phyloP scores from a whole-genome alignment of 202 grass and related monocot species.

The Panicum hallii region DNA sequence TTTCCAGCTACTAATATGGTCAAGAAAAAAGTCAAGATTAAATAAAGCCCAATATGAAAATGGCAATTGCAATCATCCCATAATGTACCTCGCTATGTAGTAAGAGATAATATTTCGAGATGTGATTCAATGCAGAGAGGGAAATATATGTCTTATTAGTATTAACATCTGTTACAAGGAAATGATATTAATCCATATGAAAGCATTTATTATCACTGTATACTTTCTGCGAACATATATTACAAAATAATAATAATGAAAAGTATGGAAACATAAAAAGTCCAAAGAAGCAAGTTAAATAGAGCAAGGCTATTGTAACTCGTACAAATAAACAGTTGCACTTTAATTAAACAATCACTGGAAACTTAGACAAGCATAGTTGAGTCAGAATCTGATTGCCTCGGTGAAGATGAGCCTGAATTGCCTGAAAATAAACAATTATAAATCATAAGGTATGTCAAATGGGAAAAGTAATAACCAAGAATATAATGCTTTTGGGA shows the following conservation, averaged over 20 bases:
- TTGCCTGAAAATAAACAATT: conserved; percentile 54
- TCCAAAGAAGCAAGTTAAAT: no score
- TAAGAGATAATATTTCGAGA: not conserved
- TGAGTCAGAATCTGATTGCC: conserved; percentile 67
- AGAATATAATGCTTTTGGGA: conserved; percentile 4
- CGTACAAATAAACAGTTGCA: no score
- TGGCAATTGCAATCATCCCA: not conserved
- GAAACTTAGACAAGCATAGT: conserved; percentile 40
- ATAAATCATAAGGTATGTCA: conserved; percentile 14
- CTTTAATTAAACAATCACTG: no score
- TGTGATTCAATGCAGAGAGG: not conserved
- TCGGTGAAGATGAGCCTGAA: conserved; percentile 63
- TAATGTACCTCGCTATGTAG: not conserved
- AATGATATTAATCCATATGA: no score
- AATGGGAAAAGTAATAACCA: conserved; percentile 4
- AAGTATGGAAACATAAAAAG: no score
- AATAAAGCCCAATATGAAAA: not conserved
- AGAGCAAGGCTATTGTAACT: no score
- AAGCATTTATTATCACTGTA: no score
- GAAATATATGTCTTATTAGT: not conserved
- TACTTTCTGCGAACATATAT: no score
- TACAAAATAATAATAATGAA: no score
- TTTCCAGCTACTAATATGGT: not conserved
- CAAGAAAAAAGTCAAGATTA: not conserved
- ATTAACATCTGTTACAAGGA: no score